phyloP scores from a whole-genome alignment of 1,139 yeast species.

The Geotrichum phurueaensis region DNA sequence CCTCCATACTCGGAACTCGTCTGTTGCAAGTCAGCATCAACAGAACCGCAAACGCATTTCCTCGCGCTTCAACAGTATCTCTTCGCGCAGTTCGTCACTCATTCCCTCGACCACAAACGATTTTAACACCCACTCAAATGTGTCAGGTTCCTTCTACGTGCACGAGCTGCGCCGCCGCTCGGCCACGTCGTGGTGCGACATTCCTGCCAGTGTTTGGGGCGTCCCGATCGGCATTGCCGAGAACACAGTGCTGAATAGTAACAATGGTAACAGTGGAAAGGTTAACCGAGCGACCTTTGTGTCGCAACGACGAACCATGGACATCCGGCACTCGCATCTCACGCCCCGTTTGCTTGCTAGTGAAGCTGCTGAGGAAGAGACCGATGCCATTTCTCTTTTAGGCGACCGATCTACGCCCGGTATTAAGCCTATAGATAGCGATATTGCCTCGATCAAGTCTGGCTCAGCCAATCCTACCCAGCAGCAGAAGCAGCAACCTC shows the following conservation, averaged over 20 bases:
- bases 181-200: slow-evolving; percentile 48
- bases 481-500: neutral
- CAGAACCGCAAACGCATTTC: neutral
- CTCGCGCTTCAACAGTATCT: slow-evolving; percentile 8
- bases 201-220: slow-evolving; percentile 52
- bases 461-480: slow-evolving; percentile 53
- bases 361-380: slow-evolving; percentile 59
- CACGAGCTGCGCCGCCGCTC: slow-evolving; percentile 46
- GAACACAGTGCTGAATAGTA: slow-evolving; percentile 13
- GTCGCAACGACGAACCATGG: slow-evolving; percentile 13
- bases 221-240: slow-evolving; percentile 60
- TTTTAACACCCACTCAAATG: slow-evolving; percentile 14
- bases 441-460: slow-evolving; percentile 54
- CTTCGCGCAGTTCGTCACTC: slow-evolving; percentile 13
- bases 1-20: neutral
- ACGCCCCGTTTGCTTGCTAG: slow-evolving; percentile 68
- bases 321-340: slow-evolving; percentile 64
- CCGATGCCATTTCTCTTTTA: neutral
- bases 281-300: neutral
- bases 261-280: neutral
- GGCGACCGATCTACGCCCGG: slow-evolving; percentile 4
- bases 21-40: neutral
- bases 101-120: slow-evolving; percentile 2
- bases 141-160: slow-evolving; percentile 47
- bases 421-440: slow-evolving; percentile 15